phyloP scores from a whole-genome alignment of 2,329 filamentous ascomycete genomes.

The Neurospora crassa region DNA sequence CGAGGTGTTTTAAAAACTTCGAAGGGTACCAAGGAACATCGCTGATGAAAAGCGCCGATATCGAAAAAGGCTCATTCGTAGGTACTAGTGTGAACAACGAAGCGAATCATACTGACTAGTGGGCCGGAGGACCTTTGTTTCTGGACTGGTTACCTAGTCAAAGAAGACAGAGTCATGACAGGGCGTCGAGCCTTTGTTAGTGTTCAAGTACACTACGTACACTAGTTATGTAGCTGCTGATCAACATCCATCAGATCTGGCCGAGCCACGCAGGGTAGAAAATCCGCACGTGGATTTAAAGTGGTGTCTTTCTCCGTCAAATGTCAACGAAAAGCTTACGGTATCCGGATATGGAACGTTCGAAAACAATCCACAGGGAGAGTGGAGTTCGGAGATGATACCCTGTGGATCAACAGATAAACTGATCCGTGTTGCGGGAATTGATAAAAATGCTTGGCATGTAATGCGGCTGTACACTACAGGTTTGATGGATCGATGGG shows the following conservation, averaged over 20 bases:
- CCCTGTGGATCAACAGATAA: neutral
- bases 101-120: neutral
- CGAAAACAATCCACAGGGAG: neutral
- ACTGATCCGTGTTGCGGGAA: conserved; percentile 9
- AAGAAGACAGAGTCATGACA: neutral
- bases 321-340: neutral
- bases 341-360: neutral
- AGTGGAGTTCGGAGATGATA: neutral
- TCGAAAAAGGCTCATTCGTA: neutral
- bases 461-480: neutral
- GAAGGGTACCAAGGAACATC: neutral
- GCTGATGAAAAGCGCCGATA: neutral
- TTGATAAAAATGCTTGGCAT: conserved; percentile 19
- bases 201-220: neutral
- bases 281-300: neutral
- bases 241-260: neutral
- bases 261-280: neutral
- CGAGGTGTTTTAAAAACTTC: neutral
- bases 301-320: neutral
- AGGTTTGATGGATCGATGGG: neutral
- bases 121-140: neutral
- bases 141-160: neutral
- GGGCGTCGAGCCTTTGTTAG: neutral
- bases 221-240: neutral
- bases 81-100: neutral